phyloP scores from a whole-genome alignment of 2,329 filamentous ascomycete genomes.

The Cordyceps militaris region DNA sequence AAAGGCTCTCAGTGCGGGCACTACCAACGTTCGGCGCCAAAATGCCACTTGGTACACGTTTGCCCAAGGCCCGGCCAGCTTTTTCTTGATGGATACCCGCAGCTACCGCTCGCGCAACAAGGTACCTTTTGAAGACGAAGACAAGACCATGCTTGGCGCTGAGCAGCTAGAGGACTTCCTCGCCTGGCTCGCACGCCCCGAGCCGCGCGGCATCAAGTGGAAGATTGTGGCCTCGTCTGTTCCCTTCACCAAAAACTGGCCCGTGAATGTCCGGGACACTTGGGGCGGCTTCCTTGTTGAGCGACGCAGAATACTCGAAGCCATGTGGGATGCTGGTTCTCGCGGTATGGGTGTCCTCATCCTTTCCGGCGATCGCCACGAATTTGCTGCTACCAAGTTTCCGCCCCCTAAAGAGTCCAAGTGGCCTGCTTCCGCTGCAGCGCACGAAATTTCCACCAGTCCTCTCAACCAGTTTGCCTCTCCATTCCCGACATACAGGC shows the following conservation, averaged over 20 bases:
- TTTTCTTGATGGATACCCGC: constrained; percentile 91
- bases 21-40: constrained; percentile 28
- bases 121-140: constrained; percentile 49
- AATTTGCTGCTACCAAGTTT: constrained; percentile 85
- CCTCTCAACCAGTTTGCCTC: constrained; percentile 93
- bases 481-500: constrained; percentile 74
- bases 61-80: constrained; percentile 79
- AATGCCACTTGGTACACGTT: constrained; percentile 84
- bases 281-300: constrained; percentile 90
- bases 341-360: constrained; percentile 72
- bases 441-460: constrained; percentile 88
- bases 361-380: constrained; percentile 88
- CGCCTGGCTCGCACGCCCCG: constrained; percentile 64
- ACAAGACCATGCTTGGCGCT: constrained; percentile 82
- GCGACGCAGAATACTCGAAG: constrained; percentile 70
- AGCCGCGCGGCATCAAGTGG: constrained; percentile 76
- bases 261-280: constrained; percentile 77
- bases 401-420: constrained; percentile 52
- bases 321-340: constrained; percentile 83
- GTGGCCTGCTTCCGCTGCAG: constrained; percentile 57
- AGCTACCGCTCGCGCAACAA: constrained; percentile 70
- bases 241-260: constrained; percentile 98
- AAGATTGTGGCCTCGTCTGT: constrained; percentile 88
- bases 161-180: constrained; percentile 75
- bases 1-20: constrained; percentile 43